Conservation (phyloP, 140 eudicot species). For the Artemisia princeps region DNA sequence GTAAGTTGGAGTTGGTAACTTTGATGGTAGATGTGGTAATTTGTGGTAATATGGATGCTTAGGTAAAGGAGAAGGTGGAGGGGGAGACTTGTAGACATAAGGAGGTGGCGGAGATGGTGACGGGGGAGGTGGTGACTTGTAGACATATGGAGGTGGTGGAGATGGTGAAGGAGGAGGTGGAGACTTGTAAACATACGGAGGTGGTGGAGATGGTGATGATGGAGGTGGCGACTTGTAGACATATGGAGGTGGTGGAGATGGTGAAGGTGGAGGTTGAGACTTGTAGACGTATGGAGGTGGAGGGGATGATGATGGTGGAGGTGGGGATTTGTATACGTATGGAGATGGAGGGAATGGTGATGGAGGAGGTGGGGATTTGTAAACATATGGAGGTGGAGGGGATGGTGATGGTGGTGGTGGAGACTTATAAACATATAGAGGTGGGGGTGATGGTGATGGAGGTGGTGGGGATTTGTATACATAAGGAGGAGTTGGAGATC, state of each 20-base stretch:
- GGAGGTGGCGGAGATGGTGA: background rate
- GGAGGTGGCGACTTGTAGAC: background rate
- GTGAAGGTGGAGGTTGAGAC: background rate
- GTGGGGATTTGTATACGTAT: background rate
- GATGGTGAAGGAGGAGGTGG: background rate
- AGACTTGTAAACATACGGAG: background rate
- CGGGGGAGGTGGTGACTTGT: background rate
- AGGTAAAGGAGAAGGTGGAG: background rate
- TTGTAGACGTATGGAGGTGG: background rate
- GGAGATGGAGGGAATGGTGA: background rate
- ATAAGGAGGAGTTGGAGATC: background rate
- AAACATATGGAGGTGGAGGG: background rate
- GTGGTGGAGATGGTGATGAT: background rate
- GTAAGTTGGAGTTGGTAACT: background rate
- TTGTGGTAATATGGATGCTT: background rate
- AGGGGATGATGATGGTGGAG: background rate
- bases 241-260: background rate
- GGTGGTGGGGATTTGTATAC: background rate
- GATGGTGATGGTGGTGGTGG: background rate
- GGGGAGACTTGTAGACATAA: background rate
- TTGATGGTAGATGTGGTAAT: background rate
- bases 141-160: background rate
- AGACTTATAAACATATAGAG: background rate
- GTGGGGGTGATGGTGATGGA: background rate
- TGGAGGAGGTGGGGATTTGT: background rate